Conservation (phyloP, 257 asterid species). For the Penstemon newberryi region DNA sequence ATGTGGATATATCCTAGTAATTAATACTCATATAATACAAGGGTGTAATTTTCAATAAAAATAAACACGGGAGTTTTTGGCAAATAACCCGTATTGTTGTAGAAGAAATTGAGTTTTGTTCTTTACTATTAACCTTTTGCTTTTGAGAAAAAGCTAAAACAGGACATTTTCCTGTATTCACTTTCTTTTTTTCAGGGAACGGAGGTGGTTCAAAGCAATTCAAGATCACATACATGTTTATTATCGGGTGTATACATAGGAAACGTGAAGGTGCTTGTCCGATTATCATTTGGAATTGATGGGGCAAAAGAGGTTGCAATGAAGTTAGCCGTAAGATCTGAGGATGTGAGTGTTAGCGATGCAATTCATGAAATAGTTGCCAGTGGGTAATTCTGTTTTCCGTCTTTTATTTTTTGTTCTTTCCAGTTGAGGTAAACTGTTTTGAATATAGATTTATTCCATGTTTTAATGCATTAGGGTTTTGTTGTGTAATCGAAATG, state of each 20-base stretch:
- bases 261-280: constrained; percentile 83
- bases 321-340: constrained; percentile 94
- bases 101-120: not conserved
- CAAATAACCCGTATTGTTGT: too few species aligned
- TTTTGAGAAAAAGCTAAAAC: not conserved
- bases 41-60: too few species aligned
- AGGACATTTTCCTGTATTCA: not conserved
- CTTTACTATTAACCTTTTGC: not conserved
- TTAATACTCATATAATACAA: too few species aligned
- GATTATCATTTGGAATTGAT: constrained; percentile 85
- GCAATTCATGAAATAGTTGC: constrained; percentile 95
- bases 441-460: not conserved
- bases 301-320: constrained; percentile 88
- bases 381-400: constrained; percentile 55
- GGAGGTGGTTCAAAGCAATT: constrained; percentile 73
- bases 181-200: constrained; percentile 64
- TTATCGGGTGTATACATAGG: constrained; percentile 94
- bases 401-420: not conserved
- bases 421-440: constrained; percentile 8
- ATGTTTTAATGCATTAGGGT: constrained; percentile 9
- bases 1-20: too few species aligned
- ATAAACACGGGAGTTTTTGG: too few species aligned
- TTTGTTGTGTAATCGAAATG: constrained; percentile 28
- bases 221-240: constrained; percentile 91
- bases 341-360: constrained; percentile 74